These are phyloP conservation scores for Hericium erinaceus DNA, from an alignment of 768 basidiomycete species.

Conservation along the genomic window DNA sequence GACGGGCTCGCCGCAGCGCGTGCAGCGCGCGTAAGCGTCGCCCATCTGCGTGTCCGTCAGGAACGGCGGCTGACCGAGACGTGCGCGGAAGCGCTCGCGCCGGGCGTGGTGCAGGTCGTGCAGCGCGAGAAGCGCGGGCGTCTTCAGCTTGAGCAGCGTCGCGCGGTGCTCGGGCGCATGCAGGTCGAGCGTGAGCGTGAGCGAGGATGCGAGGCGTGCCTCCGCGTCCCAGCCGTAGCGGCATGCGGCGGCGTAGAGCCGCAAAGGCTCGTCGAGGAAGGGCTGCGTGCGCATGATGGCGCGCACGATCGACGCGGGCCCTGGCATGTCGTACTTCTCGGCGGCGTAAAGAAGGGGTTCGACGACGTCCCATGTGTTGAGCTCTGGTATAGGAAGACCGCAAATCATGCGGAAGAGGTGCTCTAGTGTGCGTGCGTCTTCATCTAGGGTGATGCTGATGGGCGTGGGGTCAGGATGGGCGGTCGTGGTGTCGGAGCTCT, in stretches of 20 bases:
- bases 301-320: slow-evolving; percentile 50
- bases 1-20: slow-evolving; percentile 37
- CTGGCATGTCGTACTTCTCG: slow-evolving; percentile 66
- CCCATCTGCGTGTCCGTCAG: slow-evolving; percentile 25
- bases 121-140: slow-evolving; percentile 43
- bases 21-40: slow-evolving; percentile 40
- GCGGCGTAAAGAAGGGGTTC: slow-evolving; percentile 53
- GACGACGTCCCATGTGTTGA: slow-evolving; percentile 33
- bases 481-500: slow-evolving; percentile 9
- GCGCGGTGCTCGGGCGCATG: slow-evolving; percentile 35
- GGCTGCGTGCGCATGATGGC: slow-evolving; percentile 45
- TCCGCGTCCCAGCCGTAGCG: slow-evolving; percentile 54
- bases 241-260: slow-evolving; percentile 45
- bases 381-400: slow-evolving; percentile 32
- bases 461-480: slow-evolving; percentile 6
- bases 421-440: slow-evolving; percentile 47
- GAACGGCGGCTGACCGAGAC: slow-evolving; percentile 52
- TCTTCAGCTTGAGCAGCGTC: slow-evolving; percentile 38
- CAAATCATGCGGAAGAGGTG: slow-evolving; percentile 51
- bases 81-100: slow-evolving; percentile 38
- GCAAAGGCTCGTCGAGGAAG: slow-evolving; percentile 40
- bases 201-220: slow-evolving; percentile 41
- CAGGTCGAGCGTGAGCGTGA: slow-evolving; percentile 46
- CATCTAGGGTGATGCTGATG: slow-evolving; percentile 44
- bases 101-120: slow-evolving; percentile 45